Percentiles rank a stretch among this genome's conserved stretches.
Conservation (phyloP, 768 basidiomycete genomes). For the Jaapia argillacea region DNA sequence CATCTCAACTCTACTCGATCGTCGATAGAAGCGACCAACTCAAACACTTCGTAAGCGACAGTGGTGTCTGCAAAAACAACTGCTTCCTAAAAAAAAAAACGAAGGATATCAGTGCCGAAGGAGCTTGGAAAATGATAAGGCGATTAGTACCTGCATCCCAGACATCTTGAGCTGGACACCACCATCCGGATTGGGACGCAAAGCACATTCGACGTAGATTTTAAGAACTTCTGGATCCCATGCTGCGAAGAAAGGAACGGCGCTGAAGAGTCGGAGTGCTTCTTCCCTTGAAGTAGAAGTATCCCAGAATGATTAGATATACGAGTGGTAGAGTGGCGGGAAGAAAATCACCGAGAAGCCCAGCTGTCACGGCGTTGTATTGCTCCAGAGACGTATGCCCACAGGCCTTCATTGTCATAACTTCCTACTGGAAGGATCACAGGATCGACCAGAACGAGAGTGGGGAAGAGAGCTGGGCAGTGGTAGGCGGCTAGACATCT, state of each 20-base stretch:
- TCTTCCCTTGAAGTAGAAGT: slow-evolving; percentile 36
- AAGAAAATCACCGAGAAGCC: slow-evolving; percentile 40
- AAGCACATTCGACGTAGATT: slow-evolving; percentile 50
- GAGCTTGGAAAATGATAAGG: too few species aligned
- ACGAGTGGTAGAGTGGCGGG: slow-evolving; percentile 1
- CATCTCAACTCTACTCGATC: slow-evolving; percentile 40
- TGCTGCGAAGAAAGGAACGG: slow-evolving; percentile 53
- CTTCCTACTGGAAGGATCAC: slow-evolving; percentile 33
- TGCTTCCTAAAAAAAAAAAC: slow-evolving; percentile 53
- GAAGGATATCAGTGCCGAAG: too few species aligned
- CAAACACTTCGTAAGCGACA: slow-evolving; percentile 26
- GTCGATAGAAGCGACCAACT: slow-evolving; percentile 28
- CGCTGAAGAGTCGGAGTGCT: slow-evolving; percentile 37
- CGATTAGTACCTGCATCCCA: slow-evolving; percentile 32
- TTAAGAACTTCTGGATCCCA: slow-evolving; percentile 62
- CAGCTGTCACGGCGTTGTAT: slow-evolving; percentile 52
- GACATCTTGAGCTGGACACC: slow-evolving; percentile 56
- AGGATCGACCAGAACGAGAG: slow-evolving; percentile 72
- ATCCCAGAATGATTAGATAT: not conserved
- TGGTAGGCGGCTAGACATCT: slow-evolving; percentile 57
- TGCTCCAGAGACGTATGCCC: slow-evolving; percentile 28
- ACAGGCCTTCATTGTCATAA: not conserved
- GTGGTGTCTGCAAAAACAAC: slow-evolving; percentile 41
- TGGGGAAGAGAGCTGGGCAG: slow-evolving; percentile 57
- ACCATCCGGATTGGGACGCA: slow-evolving; percentile 28